Base-by-base conservation (phyloP, 371 early-diverging fungal genomes). In the Mortierella sp. region DNA sequence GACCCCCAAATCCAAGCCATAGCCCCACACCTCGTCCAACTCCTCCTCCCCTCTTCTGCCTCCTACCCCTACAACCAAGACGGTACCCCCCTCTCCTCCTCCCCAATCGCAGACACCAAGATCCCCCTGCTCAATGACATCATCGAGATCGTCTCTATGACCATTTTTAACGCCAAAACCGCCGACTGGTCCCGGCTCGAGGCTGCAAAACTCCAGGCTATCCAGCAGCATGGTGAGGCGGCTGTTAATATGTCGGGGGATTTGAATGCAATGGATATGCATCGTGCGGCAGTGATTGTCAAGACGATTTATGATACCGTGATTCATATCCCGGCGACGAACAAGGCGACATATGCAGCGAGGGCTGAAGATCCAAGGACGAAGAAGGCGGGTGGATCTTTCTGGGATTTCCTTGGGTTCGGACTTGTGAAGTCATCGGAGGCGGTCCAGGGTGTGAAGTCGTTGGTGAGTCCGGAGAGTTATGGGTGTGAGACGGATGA, bases 291-390 rank as follows among this genome's bases (percentile, higher is more conserved):
- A 0, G 43, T 75, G 58, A 75, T 82, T 55, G 72, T 68, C 10
- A 75, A 78, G 60, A 78, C 78, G n/a, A 82, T 82, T 49, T 82
- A 82, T 41, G 83, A 78, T 35, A 58, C 78, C 8, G 83, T 82
- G 18, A 46, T 78, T n/a, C 49, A 65, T 32, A 46, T 82, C 11
- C 79, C 78, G 4, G 43, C 75, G 27, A 55, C 56, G 0, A 77
- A 48, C 41, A 77, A 77, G 68, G 71, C 35, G 0, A 46, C 63
- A 0, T 75, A 82, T 27, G 27, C 35, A 0, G 71, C 55, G 2
- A 29, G 24, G 3, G 70, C 27, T 14, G 70, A 27, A 2, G n/a
- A 46, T 12, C 8, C 49, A 12, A 49, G 35, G 68, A 48, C 68
- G 41, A 68, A 68, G n/a, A 27, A 56, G 35, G 18, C 35, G 7